A percentile compares a stretch with the other conserved stretches of the same genome.
Conservation (phyloP, 306 rosid genomes). For the Coriaria nepalensis region DNA sequence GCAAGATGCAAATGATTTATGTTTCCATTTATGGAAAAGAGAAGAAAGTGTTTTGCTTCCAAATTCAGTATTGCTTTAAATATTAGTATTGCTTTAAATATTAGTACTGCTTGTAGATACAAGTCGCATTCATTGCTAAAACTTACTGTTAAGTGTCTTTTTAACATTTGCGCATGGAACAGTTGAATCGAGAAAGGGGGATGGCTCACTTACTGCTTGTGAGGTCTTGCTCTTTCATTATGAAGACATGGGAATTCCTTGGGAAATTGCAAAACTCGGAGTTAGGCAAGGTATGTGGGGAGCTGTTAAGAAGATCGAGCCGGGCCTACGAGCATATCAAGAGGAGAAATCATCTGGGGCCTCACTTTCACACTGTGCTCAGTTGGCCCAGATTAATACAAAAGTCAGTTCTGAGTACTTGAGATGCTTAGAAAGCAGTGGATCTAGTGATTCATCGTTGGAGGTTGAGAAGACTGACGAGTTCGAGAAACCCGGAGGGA, state of each 20-base stretch:
- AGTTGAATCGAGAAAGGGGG: conserved; percentile 69
- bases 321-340: conserved; percentile 55
- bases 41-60: conserved; percentile 1
- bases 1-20: not conserved
- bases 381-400: conserved; percentile 58
- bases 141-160: not conserved
- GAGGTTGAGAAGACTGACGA: conserved; percentile 34
- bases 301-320: conserved; percentile 82
- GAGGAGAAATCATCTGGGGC: conserved; percentile 47
- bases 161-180: conserved; percentile 20
- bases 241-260: conserved; percentile 99
- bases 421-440: conserved; percentile 37
- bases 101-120: conserved; percentile 6
- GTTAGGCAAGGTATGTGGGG: conserved; percentile 99
- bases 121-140: not conserved
- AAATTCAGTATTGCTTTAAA: conserved; percentile 4
- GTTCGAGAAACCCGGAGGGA: conserved; percentile 40
- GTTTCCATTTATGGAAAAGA: not conserved
- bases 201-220: conserved; percentile 56
- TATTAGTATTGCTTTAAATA: conserved; percentile 2
- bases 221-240: conserved; percentile 77
- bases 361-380: conserved; percentile 47
- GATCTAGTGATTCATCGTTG: conserved; percentile 8
- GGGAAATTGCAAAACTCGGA: conserved; percentile 96
- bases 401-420: conserved; percentile 48